These are phyloP conservation scores for Penicillium sp. DNA, from an alignment of 2,329 filamentous ascomycete genomes.

Conservation along the genomic window DNA sequence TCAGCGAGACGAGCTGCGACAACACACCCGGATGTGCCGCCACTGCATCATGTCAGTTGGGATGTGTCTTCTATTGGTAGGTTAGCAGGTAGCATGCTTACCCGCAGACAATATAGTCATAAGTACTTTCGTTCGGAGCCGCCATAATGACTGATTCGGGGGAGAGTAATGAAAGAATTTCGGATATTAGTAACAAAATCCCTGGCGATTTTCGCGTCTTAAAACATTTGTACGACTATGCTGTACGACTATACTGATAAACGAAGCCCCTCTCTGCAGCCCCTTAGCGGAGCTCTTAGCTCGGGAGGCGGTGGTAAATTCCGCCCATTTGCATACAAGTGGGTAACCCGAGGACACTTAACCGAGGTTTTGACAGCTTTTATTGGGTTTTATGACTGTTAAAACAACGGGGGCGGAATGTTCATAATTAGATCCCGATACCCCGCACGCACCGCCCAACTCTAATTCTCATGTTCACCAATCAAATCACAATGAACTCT, in stretches of 20 bases:
- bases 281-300: neutral
- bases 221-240: neutral
- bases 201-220: neutral
- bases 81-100: conserved; percentile 7
- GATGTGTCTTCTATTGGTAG: neutral
- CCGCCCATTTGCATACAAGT: neutral
- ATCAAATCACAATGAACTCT: neutral
- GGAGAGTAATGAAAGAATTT: neutral
- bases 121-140: conserved; percentile 12
- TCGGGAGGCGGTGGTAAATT: neutral
- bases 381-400: neutral
- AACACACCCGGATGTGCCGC: conserved; percentile 52
- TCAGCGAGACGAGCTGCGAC: conserved; percentile 51
- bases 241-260: neutral
- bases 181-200: neutral
- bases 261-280: neutral
- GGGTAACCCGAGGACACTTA: neutral
- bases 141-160: conserved; percentile 10
- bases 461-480: neutral
- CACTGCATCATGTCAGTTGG: conserved; percentile 28
- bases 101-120: conserved; percentile 36
- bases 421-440: neutral
- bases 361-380: neutral
- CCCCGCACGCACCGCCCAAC: neutral
- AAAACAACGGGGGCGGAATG: neutral